These are phyloP conservation scores for Magnolia kwangsiensis DNA, from an alignment of 164 flowering plant species.

Conservation along the genomic window DNA sequence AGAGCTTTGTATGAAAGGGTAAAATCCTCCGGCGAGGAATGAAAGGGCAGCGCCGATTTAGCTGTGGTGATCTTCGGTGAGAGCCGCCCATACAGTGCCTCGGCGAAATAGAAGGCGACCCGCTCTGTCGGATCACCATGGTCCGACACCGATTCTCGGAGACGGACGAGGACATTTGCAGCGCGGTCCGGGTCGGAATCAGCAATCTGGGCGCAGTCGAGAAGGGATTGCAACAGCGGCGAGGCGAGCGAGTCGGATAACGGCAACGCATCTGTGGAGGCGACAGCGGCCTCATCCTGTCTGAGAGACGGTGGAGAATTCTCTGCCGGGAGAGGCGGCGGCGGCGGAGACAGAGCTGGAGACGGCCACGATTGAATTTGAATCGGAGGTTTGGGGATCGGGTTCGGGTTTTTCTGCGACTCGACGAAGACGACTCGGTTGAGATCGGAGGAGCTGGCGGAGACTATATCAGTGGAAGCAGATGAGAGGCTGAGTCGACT, in stretches of 20 bases:
- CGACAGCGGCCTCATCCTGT: not conserved
- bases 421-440: conserved; percentile 45
- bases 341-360: conserved; percentile 8
- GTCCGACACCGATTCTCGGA: conserved; percentile 53
- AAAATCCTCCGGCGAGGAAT: conserved; percentile 51
- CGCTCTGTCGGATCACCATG: conserved; percentile 68
- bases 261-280: conserved; percentile 5
- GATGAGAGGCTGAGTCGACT: conserved; percentile 41
- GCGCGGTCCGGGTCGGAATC: conserved; percentile 62
- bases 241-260: conserved; percentile 26
- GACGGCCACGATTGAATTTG: conserved; percentile 29
- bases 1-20: conserved; percentile 66
- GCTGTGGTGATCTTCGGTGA: conserved; percentile 9
- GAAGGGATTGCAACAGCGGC: conserved; percentile 43
- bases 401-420: conserved; percentile 18
- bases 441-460: conserved; percentile 40
- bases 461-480: conserved; percentile 9
- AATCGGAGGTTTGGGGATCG: conserved; percentile 5
- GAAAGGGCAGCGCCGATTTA: conserved; percentile 13
- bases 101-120: conserved; percentile 62
- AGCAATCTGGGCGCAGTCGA: conserved; percentile 56
- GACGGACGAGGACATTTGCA: conserved; percentile 33
- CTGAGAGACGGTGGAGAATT: not conserved
- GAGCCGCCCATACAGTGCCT: conserved; percentile 50
- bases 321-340: conserved; percentile 4